Conservation (phyloP, 2,329 filamentous ascomycete genomes). For the Alternaria ventricosa region DNA sequence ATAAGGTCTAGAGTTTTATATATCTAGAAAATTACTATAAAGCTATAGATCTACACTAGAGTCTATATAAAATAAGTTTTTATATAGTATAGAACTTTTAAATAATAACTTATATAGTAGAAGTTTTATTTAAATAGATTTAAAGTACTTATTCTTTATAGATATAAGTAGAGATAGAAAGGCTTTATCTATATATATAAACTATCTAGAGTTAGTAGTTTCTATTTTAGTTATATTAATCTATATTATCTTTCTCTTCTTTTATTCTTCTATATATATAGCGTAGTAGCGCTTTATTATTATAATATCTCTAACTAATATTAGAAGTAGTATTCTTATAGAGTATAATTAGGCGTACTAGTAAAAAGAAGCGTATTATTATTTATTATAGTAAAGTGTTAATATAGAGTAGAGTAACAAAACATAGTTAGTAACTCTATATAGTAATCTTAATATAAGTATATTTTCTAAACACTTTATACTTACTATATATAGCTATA, state of each 20-base stretch:
- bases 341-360: not conserved
- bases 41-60: not conserved
- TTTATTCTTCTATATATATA: not conserved
- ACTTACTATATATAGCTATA: too few relatives aligned
- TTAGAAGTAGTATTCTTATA: not conserved
- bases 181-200: slow-evolving; percentile 1
- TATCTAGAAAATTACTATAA: not conserved
- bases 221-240: not conserved
- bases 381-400: not conserved
- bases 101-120: not conserved
- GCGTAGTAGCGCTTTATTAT: not conserved
- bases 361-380: not conserved
- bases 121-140: not conserved
- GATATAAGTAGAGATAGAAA: slow-evolving; percentile 2
- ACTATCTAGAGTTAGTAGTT: not conserved
- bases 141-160: not conserved
- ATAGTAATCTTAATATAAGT: too few relatives aligned
- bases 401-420: too few relatives aligned
- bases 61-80: not conserved
- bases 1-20: not conserved
- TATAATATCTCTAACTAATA: not conserved
- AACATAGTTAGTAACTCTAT: too few relatives aligned
- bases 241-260: not conserved
- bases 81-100: not conserved
- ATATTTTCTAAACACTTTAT: too few relatives aligned